Evolutionary conservation across 768 basidiomycete genomes (phyloP), one percentile per base, ranked within the genome.

Genomic region (Amanita subjunquillea): DNA sequence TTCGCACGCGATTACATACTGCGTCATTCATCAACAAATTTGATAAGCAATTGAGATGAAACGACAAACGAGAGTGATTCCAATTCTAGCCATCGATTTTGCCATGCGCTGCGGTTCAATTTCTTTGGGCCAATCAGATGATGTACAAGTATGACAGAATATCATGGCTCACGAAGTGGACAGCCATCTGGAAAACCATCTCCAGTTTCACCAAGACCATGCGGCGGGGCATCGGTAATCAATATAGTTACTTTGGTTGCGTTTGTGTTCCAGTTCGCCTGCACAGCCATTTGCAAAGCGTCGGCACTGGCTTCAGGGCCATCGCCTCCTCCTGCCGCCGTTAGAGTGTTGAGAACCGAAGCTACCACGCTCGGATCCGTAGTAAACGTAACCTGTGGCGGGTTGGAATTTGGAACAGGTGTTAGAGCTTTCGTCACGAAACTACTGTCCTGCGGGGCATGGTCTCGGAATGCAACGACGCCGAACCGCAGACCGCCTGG

Each of bases 1-100:
- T 58, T 82, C 79, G 64, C 79, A 82, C 0, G 78, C 79, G 34
- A 80, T 73, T 57, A 78, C 72, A 62, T 79, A 79, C 77, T 79
- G 54, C 29, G 38, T 13, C 42, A 37, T 36, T 37, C 20, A 40
- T 54, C 36, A 48, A 43, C 37, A 20, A 30, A 38, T 30, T 23
- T 20, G 17, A 48, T 4, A 27, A 40, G 25, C 25, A 17, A 9
- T 10, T 50, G 58, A 15, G 55, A 53, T 46, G 39, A 27, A 43
- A 34, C 10, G n/a, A 58, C 72, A 48, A 60, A 79, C 78, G 52
- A 80, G 57, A 1, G 76, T 75, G 43, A 82, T 80, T 0, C 78
- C 78, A 34, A 67, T 65, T 48, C 69, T 59, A 7, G 77, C 75
- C 79, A 82, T 80, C 38, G 71, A 66, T 9, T 62, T 57, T 25